Conservation (phyloP, 75 land plant species). For the Selaginella tamariscina region DNA sequence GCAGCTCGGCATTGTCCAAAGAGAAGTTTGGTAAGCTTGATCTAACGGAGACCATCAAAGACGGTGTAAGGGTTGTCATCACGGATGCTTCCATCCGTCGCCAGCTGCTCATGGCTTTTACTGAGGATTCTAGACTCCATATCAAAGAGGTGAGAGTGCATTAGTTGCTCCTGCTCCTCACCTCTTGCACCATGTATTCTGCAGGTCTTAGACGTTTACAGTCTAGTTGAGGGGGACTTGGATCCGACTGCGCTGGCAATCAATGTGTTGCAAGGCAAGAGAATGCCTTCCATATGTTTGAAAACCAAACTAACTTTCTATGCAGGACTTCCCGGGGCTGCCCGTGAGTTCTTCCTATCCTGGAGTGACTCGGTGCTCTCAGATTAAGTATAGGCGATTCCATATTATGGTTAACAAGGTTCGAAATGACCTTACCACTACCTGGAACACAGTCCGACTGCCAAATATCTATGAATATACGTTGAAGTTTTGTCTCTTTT, state of each 20-base stretch:
- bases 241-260: constrained; percentile 52
- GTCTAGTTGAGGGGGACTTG: constrained; percentile 62
- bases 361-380: constrained; percentile 78
- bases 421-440: too few species aligned
- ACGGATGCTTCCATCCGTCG: constrained; percentile 72
- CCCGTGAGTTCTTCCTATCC: constrained; percentile 70
- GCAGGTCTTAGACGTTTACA: constrained; percentile 80
- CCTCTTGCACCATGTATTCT: background rate
- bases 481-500: too few species aligned
- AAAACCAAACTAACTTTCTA: background rate
- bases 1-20: background rate
- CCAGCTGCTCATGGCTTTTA: constrained; percentile 81
- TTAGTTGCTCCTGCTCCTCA: background rate
- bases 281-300: constrained; percentile 5
- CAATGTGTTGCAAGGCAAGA: constrained; percentile 60
- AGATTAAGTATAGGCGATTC: too few species aligned
- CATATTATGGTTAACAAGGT: too few species aligned
- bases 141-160: constrained; percentile 60
- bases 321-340: constrained; percentile 68
- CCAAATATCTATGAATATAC: too few species aligned
- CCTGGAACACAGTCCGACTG: too few species aligned
- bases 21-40: constrained; percentile 53
- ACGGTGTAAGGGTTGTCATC: constrained; percentile 78
- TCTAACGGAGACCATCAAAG: constrained; percentile 87
- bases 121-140: constrained; percentile 94